A percentile compares a stretch with the other conserved stretches of the same genome.
These are phyloP conservation scores for Populus hybrid DNA, from an alignment of 441 rosid genomes.

Conservation along the genomic window DNA sequence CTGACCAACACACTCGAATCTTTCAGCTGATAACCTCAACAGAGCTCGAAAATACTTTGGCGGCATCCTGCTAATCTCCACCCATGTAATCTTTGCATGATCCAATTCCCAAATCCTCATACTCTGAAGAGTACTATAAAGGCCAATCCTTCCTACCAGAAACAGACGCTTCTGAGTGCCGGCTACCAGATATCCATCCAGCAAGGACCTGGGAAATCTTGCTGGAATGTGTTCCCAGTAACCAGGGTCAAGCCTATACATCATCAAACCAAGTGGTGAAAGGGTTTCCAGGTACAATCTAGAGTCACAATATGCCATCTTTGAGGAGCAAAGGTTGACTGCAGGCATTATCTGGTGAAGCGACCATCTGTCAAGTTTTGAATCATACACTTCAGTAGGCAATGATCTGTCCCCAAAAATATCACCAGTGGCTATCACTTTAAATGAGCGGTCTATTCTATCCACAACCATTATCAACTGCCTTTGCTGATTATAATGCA, in stretches of 20 bases:
- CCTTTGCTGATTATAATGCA: conserved; percentile 86
- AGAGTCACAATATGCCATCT: conserved; percentile 93
- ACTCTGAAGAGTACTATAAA: conserved; percentile 82
- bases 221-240: conserved; percentile 93
- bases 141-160: conserved; percentile 90
- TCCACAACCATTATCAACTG: conserved; percentile 86
- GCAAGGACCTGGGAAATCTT: conserved; percentile 81
- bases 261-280: conserved; percentile 93
- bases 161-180: conserved; percentile 83
- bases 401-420: conserved; percentile 76
- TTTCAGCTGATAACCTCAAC: conserved; percentile 86
- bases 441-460: conserved; percentile 64
- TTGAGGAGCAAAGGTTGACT: conserved; percentile 87
- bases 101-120: conserved; percentile 97
- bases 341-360: conserved; percentile 93
- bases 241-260: conserved; percentile 74
- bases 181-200: conserved; percentile 94
- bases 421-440: conserved; percentile 85
- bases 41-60: conserved; percentile 80
- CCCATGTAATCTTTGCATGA: conserved; percentile 70
- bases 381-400: conserved; percentile 90
- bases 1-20: conserved; percentile 94
- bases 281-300: conserved; percentile 85
- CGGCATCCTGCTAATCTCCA: conserved; percentile 93
- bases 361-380: conserved; percentile 66